Evolutionary conservation across 257 asterid species (phyloP).

Genomic region (Solanum phureja): DNA sequence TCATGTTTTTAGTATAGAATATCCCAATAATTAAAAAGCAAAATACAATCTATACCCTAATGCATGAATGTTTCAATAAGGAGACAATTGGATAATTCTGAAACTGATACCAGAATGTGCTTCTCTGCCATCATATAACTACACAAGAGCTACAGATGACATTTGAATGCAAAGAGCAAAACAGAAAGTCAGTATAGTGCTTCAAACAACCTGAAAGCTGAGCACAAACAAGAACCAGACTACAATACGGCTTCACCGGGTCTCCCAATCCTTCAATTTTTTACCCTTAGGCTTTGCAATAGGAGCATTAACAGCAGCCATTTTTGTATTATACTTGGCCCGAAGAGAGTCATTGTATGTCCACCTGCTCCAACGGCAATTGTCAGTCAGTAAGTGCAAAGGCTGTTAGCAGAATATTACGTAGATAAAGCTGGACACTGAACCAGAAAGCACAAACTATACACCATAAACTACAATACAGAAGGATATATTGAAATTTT

Average conservation of each 20-base stretch:
- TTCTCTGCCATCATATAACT: background rate
- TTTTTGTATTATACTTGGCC: conserved; percentile 75
- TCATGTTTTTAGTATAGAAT: background rate
- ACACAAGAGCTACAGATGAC: background rate
- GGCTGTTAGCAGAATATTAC: background rate
- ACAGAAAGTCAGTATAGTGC: background rate
- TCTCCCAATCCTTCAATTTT: conserved; percentile 83
- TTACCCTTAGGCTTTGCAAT: conserved; percentile 83
- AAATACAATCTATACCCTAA: background rate
- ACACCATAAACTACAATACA: background rate
- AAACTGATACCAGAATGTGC: background rate
- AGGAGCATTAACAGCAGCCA: conserved; percentile 90
- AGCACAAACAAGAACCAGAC: background rate
- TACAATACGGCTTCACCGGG: conserved; percentile 16
- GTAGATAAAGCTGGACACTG: background rate
- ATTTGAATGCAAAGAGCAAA: background rate
- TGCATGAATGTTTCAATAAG: background rate
- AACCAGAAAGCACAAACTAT: background rate
- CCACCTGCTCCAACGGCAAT: conserved; percentile 56
- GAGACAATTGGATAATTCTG: background rate
- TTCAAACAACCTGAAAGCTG: background rate
- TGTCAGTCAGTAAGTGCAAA: background rate
- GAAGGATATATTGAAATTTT: background rate
- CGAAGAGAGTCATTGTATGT: conserved; percentile 78
- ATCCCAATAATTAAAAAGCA: background rate